phyloP scores from a whole-genome alignment of 306 rosid species.

The Rosa rugosa region DNA sequence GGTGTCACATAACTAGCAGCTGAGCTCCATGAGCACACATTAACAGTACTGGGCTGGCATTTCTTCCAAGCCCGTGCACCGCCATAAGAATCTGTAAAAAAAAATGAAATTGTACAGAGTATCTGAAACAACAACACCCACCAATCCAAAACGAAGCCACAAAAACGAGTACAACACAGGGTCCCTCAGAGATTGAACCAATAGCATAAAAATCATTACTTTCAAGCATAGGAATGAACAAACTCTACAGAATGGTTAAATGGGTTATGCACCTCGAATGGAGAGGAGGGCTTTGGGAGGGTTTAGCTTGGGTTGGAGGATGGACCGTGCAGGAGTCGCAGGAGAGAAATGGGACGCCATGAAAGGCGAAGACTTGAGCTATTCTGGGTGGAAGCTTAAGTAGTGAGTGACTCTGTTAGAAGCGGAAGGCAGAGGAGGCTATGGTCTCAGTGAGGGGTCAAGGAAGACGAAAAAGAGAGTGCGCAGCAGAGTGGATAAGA shows the following conservation, averaged over 20 bases:
- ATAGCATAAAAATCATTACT: neutral
- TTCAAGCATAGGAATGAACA: neutral
- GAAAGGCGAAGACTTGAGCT: conserved; percentile 15
- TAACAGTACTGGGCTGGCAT: conserved; percentile 30
- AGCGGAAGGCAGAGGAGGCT: neutral
- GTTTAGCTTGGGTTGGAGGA: conserved; percentile 43
- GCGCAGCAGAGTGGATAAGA: conserved; percentile 43
- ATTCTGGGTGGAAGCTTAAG: neutral
- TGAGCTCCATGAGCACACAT: conserved; percentile 49
- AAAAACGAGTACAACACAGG: neutral
- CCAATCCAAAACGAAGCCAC: conserved; percentile 1
- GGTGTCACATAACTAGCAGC: conserved; percentile 48
- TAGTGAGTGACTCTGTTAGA: neutral
- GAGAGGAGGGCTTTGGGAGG: conserved; percentile 41
- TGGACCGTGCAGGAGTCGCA: conserved; percentile 47
- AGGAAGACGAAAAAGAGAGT: neutral
- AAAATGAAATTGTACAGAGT: conserved; percentile 7
- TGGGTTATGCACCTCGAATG: conserved; percentile 36
- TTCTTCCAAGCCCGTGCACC: conserved; percentile 34
- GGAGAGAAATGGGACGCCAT: conserved; percentile 75
- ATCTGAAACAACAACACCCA: neutral
- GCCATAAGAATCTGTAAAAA: conserved; percentile 37
- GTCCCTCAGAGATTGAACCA: neutral
- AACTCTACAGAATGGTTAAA: neutral
- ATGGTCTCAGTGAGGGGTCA: neutral